phyloP scores from a whole-genome alignment of 2,329 filamentous ascomycete species.

The Ascochyta viciae-villosae region DNA sequence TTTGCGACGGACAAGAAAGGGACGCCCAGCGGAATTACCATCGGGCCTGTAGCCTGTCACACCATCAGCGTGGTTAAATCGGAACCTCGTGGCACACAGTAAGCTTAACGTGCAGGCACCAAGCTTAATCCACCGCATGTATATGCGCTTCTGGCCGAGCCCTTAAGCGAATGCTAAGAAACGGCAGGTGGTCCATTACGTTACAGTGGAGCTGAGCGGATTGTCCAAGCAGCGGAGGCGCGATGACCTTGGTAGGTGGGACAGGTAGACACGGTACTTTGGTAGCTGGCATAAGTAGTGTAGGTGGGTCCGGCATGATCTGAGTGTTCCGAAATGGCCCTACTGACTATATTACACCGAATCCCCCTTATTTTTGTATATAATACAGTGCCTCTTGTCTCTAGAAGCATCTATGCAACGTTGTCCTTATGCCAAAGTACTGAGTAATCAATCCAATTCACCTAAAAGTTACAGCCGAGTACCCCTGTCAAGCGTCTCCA shows the following conservation, averaged over 20 bases:
- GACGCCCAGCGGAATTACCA: conserved; percentile 3
- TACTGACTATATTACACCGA: no score
- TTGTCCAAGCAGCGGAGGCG: conserved; percentile 30
- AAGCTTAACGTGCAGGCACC: conserved; percentile 45
- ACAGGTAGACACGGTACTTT: conserved; percentile 16
- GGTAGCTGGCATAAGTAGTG: no score
- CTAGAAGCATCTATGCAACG: no score
- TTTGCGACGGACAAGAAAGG: conserved; percentile 4
- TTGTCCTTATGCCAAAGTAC: no score
- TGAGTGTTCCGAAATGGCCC: no score
- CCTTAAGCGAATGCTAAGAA: conserved; percentile 32
- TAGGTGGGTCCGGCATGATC: no score
- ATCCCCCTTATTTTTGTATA: no score
- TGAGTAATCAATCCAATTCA: no score
- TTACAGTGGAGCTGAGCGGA: conserved; percentile 44
- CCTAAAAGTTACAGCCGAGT: no score
- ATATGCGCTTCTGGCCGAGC: conserved; percentile 23
- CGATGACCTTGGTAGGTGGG: conserved; percentile 22
- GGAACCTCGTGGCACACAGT: conserved; percentile 39
- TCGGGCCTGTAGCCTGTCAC: conserved; percentile 6
- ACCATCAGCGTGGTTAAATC: conserved; percentile 27
- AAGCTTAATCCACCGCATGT: conserved; percentile 34
- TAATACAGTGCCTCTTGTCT: no score
- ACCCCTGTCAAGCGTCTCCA: no score
- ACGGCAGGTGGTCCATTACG: conserved; percentile 33